These are phyloP conservation scores for Glutinoglossum americanum DNA, from an alignment of 495 filamentous ascomycete species.

Conservation along the genomic window DNA sequence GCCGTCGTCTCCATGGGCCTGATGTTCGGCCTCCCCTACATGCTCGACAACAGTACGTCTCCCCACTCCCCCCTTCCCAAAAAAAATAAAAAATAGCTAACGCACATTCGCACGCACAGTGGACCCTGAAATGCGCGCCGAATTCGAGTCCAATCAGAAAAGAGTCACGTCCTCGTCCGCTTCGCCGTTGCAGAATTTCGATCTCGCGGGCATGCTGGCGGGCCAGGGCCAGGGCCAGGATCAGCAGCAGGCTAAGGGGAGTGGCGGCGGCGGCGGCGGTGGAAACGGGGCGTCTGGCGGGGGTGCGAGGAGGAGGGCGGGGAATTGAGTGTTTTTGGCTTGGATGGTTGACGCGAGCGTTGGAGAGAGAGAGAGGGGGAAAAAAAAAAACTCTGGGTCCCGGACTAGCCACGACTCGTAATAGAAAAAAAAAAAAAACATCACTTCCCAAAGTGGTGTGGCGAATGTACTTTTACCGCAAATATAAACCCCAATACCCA, in stretches of 20 bases:
- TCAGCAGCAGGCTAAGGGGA: too few species aligned
- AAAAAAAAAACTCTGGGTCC: too few species aligned
- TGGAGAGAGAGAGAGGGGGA: too few species aligned
- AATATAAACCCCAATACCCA: too few species aligned
- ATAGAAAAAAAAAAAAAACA: too few species aligned
- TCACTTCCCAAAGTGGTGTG: too few species aligned
- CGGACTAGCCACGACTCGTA: too few species aligned
- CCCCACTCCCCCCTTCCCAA: background rate
- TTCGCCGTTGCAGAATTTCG: conserved; percentile 37
- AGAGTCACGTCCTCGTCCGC: conserved; percentile 35
- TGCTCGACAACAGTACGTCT: conserved; percentile 84
- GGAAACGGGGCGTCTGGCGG: background rate
- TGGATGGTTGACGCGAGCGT: too few species aligned
- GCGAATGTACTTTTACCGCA: too few species aligned
- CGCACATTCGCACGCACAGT: conserved; percentile 29
- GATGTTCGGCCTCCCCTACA: conserved; percentile 76
- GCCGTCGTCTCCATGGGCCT: conserved; percentile 57
- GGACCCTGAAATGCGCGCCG: conserved; percentile 82
- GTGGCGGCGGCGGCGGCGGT: background rate
- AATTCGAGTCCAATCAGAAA: conserved; percentile 80
- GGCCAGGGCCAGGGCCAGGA: conserved; percentile 21
- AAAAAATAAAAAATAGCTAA: conserved; percentile 3
- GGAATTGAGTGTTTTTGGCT: too few species aligned
- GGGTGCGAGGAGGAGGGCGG: background rate
- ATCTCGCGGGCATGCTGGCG: conserved; percentile 72